These are phyloP conservation scores for Paratinospora sagittata DNA, from an alignment of 164 flowering plant genomes.

Conservation along the genomic window DNA sequence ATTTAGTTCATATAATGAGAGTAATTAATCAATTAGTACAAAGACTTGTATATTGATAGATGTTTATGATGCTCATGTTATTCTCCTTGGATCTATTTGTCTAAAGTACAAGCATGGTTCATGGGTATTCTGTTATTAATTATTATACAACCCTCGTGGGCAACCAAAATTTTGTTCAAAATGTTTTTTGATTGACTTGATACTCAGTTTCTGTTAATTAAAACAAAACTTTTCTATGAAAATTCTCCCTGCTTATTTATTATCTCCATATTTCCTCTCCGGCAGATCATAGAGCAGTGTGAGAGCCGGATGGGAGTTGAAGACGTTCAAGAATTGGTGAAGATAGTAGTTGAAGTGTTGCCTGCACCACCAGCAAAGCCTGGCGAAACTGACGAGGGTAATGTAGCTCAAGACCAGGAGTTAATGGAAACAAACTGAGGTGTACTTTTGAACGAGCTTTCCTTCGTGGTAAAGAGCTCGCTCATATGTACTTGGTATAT, in stretches of 20 bases:
- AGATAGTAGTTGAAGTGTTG: constrained; percentile 2
- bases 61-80: not conserved
- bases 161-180: too few species aligned
- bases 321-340: constrained; percentile 7
- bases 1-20: too few species aligned
- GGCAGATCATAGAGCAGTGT: constrained; percentile 14
- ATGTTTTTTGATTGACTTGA: too few species aligned
- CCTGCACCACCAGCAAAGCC: not conserved
- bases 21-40: too few species aligned
- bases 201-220: not conserved
- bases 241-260: not conserved
- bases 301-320: constrained; percentile 6
- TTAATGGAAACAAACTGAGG: not conserved
- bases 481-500: not conserved
- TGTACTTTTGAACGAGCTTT: not conserved
- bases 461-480: not conserved
- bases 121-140: too few species aligned
- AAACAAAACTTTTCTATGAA: not conserved
- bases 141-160: too few species aligned
- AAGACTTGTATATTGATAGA: too few species aligned
- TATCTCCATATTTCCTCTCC: not conserved
- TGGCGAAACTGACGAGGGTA: not conserved
- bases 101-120: too few species aligned
- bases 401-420: not conserved
- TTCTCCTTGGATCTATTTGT: too few species aligned